Conservation (phyloP, 768 basidiomycete species). For the Tricholoma matsutake region DNA sequence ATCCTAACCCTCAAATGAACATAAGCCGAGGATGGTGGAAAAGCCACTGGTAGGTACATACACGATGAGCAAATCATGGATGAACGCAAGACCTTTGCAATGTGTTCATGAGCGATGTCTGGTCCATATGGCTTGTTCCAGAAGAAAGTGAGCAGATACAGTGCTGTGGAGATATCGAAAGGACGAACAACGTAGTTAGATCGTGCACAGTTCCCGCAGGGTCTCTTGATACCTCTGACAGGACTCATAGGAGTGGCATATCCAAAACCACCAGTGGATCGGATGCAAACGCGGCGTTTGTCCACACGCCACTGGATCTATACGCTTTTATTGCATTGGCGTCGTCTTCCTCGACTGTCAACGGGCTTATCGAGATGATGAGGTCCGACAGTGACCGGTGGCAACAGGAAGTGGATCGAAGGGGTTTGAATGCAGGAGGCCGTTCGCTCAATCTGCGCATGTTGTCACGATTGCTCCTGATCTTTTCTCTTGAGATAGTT, state of each 20-base stretch:
- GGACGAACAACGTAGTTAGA: background rate
- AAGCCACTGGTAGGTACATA: constrained; percentile 12
- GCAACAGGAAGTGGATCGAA: background rate
- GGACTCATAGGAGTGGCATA: background rate
- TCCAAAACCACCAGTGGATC: background rate
- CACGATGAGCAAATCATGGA: constrained; percentile 28
- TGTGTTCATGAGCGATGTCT: constrained; percentile 8
- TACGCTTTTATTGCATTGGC: background rate
- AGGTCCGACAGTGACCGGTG: background rate
- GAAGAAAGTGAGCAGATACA: background rate
- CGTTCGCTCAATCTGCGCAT: background rate
- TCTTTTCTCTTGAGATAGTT: background rate
- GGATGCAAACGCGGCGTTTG: background rate
- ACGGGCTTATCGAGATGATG: background rate
- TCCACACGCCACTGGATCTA: background rate
- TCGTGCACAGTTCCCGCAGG: background rate
- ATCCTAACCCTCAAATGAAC: constrained; percentile 14
- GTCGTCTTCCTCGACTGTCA: background rate
- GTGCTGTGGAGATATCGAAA: background rate
- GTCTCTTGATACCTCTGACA: background rate
- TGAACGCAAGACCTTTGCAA: constrained; percentile 19
- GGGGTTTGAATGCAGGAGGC: background rate
- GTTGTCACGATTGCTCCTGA: background rate
- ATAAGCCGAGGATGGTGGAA: background rate
- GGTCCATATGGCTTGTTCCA: constrained; percentile 5